Percentiles rank a stretch among this genome's conserved stretches.
phyloP scores from a whole-genome alignment of 106 monocot genomes.

The Ottelia alismoides region DNA sequence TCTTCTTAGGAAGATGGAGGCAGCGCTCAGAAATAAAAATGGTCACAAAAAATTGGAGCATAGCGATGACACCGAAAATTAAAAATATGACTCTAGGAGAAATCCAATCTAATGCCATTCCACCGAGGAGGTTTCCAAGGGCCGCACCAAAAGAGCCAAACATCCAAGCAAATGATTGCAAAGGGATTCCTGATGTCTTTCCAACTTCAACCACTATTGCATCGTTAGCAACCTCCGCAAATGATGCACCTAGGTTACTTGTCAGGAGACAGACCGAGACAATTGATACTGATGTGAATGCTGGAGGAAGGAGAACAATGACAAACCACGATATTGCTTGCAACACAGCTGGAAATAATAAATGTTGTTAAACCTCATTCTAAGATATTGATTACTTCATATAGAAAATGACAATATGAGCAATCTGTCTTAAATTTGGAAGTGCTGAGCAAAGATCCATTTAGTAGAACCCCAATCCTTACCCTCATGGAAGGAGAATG shows the following conservation, averaged over 20 bases:
- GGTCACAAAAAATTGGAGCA: conserved; percentile 34
- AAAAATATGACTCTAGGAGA: conserved; percentile 47
- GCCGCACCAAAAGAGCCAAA: conserved; percentile 33
- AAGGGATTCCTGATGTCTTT: conserved; percentile 28
- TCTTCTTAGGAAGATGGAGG: conserved; percentile 20
- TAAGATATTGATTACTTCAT: too few relatives aligned
- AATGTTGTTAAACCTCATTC: too few relatives aligned
- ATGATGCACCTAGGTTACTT: conserved; percentile 70
- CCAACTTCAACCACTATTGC: conserved; percentile 67
- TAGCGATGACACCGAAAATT: conserved; percentile 30
- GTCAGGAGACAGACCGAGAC: conserved; percentile 51
- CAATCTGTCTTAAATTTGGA: too few relatives aligned
- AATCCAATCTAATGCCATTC: conserved; percentile 26
- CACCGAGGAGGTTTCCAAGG: conserved; percentile 60
- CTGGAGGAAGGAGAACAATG: conserved; percentile 29
- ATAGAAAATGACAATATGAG: too few relatives aligned
- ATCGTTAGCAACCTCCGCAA: conserved; percentile 82
- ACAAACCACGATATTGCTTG: conserved; percentile 67
- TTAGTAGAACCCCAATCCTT: too few relatives aligned
- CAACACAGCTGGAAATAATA: conserved; percentile 45
- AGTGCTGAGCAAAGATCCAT: too few relatives aligned
- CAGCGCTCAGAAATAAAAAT: conserved; percentile 32
- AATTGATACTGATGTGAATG: conserved; percentile 25
- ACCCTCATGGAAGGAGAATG: too few relatives aligned
- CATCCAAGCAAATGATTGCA: conserved; percentile 64